Evolutionary conservation across 306 rosid species (phyloP).

Genomic region (Elaeagnus macrophylla): DNA sequence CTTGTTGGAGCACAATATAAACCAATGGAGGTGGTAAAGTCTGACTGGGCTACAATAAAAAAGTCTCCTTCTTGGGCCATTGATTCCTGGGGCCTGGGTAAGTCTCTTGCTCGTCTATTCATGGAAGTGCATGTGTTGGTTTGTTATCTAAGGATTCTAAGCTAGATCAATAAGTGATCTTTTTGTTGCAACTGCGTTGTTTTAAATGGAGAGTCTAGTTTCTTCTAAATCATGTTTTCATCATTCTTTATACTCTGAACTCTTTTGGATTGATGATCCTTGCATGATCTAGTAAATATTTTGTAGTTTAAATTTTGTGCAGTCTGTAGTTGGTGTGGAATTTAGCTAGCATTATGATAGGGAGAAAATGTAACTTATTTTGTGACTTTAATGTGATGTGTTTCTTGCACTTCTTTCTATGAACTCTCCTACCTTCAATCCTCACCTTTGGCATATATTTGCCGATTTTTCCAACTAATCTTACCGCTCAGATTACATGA

Average conservation of each 20-base stretch:
- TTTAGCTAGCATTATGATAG: no score
- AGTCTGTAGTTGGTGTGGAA: no score
- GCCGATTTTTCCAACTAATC: no score
- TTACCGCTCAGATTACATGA: no score
- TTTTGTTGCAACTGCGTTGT: constrained; percentile 11
- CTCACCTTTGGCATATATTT: no score
- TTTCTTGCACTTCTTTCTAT: no score
- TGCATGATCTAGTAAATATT: no score
- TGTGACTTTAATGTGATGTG: no score
- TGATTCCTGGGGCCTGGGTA: constrained; percentile 99
- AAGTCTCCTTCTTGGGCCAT: constrained; percentile 93
- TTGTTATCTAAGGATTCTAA: constrained; percentile 17
- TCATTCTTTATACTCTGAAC: neutral
- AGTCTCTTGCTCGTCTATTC: constrained; percentile 24
- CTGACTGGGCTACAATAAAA: constrained; percentile 83
- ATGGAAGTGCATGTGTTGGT: constrained; percentile 12
- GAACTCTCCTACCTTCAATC: no score
- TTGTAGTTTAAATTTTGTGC: no score
- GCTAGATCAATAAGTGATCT: neutral
- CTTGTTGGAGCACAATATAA: constrained; percentile 93
- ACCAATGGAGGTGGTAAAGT: constrained; percentile 73
- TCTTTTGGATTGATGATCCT: neutral
- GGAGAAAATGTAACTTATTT: no score
- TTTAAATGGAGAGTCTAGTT: neutral
- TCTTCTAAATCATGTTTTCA: neutral